Conservation (phyloP, 2,329 filamentous ascomycete species). For the Microdochium bolleyi region DNA sequence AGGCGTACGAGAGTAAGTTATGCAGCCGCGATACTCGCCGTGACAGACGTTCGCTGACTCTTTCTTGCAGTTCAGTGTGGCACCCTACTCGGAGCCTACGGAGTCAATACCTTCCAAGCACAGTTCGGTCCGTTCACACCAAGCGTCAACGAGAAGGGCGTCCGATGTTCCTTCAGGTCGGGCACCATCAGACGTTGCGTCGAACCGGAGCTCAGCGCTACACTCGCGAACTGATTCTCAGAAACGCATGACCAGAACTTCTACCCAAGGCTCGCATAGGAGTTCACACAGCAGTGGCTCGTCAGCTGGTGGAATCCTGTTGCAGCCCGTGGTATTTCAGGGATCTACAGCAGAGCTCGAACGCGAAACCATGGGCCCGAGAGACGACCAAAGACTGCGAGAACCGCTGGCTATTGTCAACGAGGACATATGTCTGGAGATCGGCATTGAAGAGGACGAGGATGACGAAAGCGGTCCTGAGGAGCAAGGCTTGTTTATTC, state of each 20-base stretch:
- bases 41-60: neutral
- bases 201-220: neutral
- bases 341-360: neutral
- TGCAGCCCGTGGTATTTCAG: neutral
- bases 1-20: conserved; percentile 62
- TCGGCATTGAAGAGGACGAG: conserved; percentile 1
- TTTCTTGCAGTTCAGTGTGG: conserved; percentile 17
- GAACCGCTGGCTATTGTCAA: neutral
- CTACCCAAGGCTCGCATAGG: neutral
- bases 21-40: neutral
- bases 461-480: conserved; percentile 21
- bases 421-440: neutral
- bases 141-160: neutral
- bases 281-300: neutral
- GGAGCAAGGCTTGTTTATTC: conserved; percentile 38
- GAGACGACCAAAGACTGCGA: neutral
- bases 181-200: neutral
- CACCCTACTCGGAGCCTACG: conserved; percentile 15
- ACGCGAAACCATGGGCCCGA: neutral
- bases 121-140: conserved; percentile 9
- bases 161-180: neutral
- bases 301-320: neutral
- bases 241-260: neutral
- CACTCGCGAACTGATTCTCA: neutral
- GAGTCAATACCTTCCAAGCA: conserved; percentile 8